Base-by-base conservation (phyloP, 2,329 filamentous ascomycete species). In the Arthrinium phaeospermum region DNA sequence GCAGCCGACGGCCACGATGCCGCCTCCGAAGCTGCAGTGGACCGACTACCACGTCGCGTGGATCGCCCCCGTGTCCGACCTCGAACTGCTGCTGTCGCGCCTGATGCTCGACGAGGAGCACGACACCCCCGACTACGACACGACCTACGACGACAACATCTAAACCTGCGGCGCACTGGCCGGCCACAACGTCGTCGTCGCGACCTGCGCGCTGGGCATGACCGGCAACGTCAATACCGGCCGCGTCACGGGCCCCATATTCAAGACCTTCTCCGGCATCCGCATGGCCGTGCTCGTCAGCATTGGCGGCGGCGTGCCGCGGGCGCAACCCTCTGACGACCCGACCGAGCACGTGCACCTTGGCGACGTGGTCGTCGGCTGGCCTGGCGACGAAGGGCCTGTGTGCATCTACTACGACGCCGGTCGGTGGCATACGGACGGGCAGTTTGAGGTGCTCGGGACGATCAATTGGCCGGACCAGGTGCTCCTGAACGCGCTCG, bases 71-170 rank as follows among this genome's bases (percentile, higher is more conserved):
- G 64, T 74, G 24, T 67, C 73, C 1, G 53, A 68, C 30, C 44
- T 75, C 51, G 72, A 74, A n/a, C 70, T 75, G 19, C 64, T 73
- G 4, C 74, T 72, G 8, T 71, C 74, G 3, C 64, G 72, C n/a
- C 37, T 75, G 67, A 73, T 76, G 74, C 73, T 76, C 37, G 75
- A 76, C 37, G 72, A 75, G 34, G 71, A 72, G 70, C 75, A 76
- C 37, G 45, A 64, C 1, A 22, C 37, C 16, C 72, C 72, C 1
- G 57, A 47, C 13, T 74, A 73, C 45, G 71, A 76, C 53, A 69
- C 67, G 14, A 22, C 16, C 24, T 69, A 70, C n/a, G 75, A 76
- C 49, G 71, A 75, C 4, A 75, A 75, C 24, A 45, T 46, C 22
- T 75, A 75, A 24, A 69, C 68, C 14, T 76, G 30, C 37, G 74